Base-by-base conservation (phyloP, 306 rosid species). In the Dalbergia cochinchinensis region DNA sequence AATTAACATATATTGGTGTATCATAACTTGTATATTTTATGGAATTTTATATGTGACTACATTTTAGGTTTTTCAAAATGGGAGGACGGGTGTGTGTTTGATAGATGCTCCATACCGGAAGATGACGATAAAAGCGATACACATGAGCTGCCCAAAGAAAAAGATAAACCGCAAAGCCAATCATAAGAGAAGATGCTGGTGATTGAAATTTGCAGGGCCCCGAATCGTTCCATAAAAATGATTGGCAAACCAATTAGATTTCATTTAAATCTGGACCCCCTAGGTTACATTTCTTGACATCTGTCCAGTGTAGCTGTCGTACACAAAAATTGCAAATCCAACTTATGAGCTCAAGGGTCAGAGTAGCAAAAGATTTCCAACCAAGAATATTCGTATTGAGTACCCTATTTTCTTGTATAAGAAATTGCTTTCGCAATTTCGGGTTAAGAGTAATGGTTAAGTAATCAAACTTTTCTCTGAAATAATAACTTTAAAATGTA, bases 201-300 rank as follows among this genome's bases (percentile, higher is more conserved):
- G 3, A 44, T 44, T 8, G 53, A 73, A 50, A 65, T 65, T 37
- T 72, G 51, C 54, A 64, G 31, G 13, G 70, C 53, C 44, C 11
- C 80, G 59, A 78, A 78, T 83, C 86, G 41, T 58, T 12, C 2
- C 1, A 9, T 48, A 78, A 78, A 78, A 83, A 78, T 78, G 86
- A 83, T 83, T 83, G 86, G 57, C 7, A 64, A 73, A 15, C 76
- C 11, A 7, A 76, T 79, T 69, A 66, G 81, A 84, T 74, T 84
- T 74, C 19, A 74, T 84, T 68, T 42, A 84, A 74, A 74, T 74
- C 74, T 83, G 83, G 65, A 42, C 55, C 70, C 15, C 55, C 33
- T 47, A 4, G 16, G 58, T n/a, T 65, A 59, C 53, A 42, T 41
- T 55, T 70, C 8, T 83, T 61, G 42, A 73, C 62, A 73, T 79